These are phyloP conservation scores for Acanthamoeba lenticulata DNA, from an alignment of 208 protist genomes.

Conservation along the genomic window DNA sequence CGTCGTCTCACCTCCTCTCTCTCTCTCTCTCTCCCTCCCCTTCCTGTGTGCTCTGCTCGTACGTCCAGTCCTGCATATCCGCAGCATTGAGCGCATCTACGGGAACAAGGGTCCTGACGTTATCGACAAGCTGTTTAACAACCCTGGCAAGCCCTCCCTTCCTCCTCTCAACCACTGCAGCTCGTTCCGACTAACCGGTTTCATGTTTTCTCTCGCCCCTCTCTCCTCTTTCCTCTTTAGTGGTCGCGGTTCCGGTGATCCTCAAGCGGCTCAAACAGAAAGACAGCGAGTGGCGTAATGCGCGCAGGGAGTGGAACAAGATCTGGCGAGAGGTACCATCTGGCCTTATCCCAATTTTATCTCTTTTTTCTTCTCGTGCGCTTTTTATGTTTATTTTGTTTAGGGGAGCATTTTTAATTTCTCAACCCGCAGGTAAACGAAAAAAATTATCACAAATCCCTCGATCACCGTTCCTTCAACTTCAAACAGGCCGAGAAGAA, in stretches of 20 bases:
- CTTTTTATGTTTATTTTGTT: background rate
- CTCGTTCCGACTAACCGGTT: no score
- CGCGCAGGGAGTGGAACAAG: constrained; percentile 86
- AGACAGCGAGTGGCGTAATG: constrained; percentile 84
- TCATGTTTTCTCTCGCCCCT: background rate
- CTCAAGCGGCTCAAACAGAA: constrained; percentile 88
- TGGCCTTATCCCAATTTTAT: background rate
- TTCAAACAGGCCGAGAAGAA: constrained; percentile 89
- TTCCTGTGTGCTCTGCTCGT: background rate
- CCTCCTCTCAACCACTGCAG: no score
- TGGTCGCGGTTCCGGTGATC: constrained; percentile 84
- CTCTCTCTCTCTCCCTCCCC: background rate
- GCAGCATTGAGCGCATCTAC: constrained; percentile 86
- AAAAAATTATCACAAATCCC: constrained; percentile 84
- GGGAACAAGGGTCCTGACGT: constrained; percentile 81
- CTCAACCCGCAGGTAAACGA: constrained; percentile 78
- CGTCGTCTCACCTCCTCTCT: background rate
- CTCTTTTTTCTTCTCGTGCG: background rate
- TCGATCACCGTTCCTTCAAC: constrained; percentile 83
- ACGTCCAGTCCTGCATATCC: constrained; percentile 73
- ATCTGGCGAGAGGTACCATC: constrained; percentile 84
- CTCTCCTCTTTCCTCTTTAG: no score
- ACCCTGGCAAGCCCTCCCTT: no score
- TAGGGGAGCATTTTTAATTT: background rate
- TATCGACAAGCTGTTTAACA: constrained; percentile 62